Conservation (phyloP, 768 basidiomycete genomes). For the Rubroboletus pulcherrimus region DNA sequence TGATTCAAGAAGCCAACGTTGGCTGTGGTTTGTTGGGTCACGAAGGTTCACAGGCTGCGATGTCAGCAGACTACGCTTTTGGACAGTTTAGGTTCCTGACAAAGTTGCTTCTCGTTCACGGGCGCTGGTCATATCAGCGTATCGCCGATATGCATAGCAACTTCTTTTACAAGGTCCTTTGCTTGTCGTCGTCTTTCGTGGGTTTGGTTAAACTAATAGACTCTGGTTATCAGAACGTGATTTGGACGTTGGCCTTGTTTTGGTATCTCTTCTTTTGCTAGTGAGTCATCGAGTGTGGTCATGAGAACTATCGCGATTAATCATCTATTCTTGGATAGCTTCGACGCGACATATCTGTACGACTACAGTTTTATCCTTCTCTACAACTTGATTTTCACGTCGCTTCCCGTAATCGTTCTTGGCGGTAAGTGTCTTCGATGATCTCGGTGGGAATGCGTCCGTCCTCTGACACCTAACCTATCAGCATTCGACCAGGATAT, state of each 20-base stretch:
- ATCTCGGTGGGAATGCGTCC: neutral
- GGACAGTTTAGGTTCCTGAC: conserved; percentile 95
- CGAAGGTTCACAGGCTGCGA: conserved; percentile 96
- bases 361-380: conserved; percentile 92
- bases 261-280: conserved; percentile 90
- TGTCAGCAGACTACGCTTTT: conserved; percentile 98
- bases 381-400: conserved; percentile 91
- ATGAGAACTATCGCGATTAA: neutral
- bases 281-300: conserved; percentile 37
- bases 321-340: conserved; percentile 45
- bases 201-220: neutral
- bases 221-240: conserved; percentile 58
- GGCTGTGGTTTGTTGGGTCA: conserved; percentile 91
- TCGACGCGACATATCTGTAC: conserved; percentile 92
- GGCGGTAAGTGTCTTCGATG: conserved; percentile 55
- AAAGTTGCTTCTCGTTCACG: conserved; percentile 88
- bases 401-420: conserved; percentile 84
- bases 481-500: conserved; percentile 91
- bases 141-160: conserved; percentile 96
- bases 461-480: conserved; percentile 6
- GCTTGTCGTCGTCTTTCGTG: neutral
- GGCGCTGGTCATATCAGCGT: conserved; percentile 95
- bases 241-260: conserved; percentile 92
- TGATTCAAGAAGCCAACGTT: conserved; percentile 99
- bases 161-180: conserved; percentile 89